Evolutionary conservation across 2,329 filamentous ascomycete species (phyloP).

Genomic region (Fusarium sp.): DNA sequence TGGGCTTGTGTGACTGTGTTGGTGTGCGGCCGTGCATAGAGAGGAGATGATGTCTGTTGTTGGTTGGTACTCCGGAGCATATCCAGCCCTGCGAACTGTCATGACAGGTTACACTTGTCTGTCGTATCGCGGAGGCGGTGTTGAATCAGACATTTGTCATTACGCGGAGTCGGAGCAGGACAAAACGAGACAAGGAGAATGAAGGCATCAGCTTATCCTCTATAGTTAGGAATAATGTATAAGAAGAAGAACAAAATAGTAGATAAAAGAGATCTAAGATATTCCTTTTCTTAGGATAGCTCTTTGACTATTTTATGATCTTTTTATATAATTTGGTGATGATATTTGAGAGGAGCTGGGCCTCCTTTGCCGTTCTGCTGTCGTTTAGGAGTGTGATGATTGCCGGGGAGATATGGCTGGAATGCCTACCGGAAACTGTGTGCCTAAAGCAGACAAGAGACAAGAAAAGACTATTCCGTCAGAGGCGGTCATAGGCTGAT

Average conservation of each 20-base stretch:
- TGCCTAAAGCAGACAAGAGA: not conserved
- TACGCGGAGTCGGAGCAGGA: constrained; percentile 1
- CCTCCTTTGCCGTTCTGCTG: not conserved
- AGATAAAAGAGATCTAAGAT: not conserved
- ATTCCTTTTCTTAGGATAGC: not conserved
- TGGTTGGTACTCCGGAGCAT: not conserved
- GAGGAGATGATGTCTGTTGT: not conserved
- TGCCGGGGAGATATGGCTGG: not conserved
- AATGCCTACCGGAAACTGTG: not conserved
- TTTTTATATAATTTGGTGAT: not conserved
- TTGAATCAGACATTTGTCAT: constrained; percentile 3
- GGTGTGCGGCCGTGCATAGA: not conserved
- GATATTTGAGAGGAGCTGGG: not conserved
- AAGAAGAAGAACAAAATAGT: not conserved
- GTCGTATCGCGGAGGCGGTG: constrained; percentile 1
- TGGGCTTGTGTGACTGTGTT: not conserved
- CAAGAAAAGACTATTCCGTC: not conserved
- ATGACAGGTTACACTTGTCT: not conserved
- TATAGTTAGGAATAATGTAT: not conserved
- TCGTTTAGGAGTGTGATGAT: not conserved
- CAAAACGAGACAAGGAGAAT: not conserved
- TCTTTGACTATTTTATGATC: not conserved
- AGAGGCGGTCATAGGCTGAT: not conserved
- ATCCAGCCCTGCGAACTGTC: constrained; percentile 3
- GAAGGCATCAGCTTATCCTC: not conserved